phyloP scores from a whole-genome alignment of 345 rosid genomes.

The Corchorus capsularis region DNA sequence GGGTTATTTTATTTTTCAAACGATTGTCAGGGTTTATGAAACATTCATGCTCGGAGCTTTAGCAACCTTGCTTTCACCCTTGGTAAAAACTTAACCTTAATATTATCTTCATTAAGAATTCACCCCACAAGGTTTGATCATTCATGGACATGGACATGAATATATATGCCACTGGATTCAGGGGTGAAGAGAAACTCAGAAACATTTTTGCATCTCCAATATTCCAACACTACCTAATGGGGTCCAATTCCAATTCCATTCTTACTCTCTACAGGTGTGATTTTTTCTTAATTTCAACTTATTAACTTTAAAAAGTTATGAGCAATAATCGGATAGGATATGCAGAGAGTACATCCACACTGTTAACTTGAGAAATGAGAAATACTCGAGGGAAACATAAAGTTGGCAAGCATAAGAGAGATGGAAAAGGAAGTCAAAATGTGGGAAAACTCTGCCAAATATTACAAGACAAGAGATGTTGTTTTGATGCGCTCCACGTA shows the following conservation, averaged over 20 bases:
- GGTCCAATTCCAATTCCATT: conserved; percentile 1
- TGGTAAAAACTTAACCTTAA: conserved; percentile 21
- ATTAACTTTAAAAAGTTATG: too few relatives aligned
- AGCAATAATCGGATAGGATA: conserved; percentile 33
- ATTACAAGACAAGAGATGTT: too few relatives aligned
- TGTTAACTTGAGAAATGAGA: conserved; percentile 15
- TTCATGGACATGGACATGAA: conserved; percentile 30
- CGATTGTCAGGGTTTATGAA: conserved; percentile 36
- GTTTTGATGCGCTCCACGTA: too few relatives aligned
- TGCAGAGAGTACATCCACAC: background rate
- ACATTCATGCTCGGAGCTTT: conserved; percentile 20
- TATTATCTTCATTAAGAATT: conserved; percentile 18
- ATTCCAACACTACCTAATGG: conserved; percentile 17
- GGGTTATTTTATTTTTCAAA: conserved; percentile 27
- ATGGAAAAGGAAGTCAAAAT: conserved; percentile 24
- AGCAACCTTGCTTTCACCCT: conserved; percentile 36
- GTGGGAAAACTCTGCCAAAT: conserved; percentile 18
- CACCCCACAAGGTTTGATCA: conserved; percentile 22
- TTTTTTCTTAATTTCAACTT: too few relatives aligned
- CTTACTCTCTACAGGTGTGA: conserved; percentile 27
- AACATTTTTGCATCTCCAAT: conserved; percentile 25
- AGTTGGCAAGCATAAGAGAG: conserved; percentile 20
- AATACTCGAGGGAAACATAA: conserved; percentile 18
- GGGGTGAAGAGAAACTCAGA: conserved; percentile 22
- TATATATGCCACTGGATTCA: conserved; percentile 32